Conservation (phyloP, 176 grass and related monocot species). For the Microstegium vimineum region DNA sequence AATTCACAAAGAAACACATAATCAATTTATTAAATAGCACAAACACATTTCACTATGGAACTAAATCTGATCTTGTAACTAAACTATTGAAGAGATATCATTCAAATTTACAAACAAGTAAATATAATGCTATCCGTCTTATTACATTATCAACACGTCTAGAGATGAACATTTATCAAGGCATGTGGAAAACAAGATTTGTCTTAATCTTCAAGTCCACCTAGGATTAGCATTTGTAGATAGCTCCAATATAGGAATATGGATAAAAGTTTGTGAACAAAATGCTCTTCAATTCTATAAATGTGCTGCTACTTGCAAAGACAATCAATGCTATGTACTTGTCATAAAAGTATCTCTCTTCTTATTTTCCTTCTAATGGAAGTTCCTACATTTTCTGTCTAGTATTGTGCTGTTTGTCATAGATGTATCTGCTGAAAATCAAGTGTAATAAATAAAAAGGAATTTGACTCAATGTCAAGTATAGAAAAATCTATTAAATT, state of each 20-base stretch:
- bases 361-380: not conserved
- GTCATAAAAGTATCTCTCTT: not conserved
- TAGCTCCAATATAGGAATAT: not conserved
- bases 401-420: not conserved
- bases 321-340: not conserved
- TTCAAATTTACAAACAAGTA: not conserved
- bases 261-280: not conserved
- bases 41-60: not conserved
- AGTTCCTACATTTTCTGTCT: not conserved
- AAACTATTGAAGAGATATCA: not conserved
- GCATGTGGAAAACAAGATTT: not conserved
- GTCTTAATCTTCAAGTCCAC: not conserved
- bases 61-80: not conserved
- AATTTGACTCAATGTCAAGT: not conserved
- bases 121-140: not conserved
- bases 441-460: conserved; percentile 4
- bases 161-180: not conserved
- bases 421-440: not conserved
- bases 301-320: not conserved
- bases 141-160: not conserved
- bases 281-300: not conserved
- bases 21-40: not conserved
- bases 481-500: not conserved
- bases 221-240: not conserved
- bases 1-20: conserved; percentile 1